Conservation (phyloP, 352 stramenopile genomes). For the Pythium monospermum region DNA sequence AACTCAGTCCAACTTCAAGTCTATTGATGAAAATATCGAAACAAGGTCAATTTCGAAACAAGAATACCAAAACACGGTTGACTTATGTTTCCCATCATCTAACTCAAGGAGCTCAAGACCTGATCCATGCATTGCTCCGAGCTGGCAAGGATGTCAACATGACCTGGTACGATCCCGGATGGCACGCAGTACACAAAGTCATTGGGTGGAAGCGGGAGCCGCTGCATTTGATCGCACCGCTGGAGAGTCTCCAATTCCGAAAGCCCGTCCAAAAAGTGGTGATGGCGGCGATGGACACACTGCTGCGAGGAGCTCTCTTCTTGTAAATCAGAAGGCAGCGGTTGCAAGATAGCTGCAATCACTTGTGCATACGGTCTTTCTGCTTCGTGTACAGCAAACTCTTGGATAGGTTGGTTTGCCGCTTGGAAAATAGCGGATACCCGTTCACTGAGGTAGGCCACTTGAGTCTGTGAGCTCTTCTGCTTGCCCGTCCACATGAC, state of each 20-base stretch:
- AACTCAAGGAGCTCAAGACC: background rate
- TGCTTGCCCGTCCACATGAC: background rate
- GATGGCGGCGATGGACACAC: too few species aligned
- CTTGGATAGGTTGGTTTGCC: too few species aligned
- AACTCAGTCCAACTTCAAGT: background rate
- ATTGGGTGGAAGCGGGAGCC: background rate
- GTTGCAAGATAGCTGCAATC: too few species aligned
- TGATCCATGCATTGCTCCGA: background rate
- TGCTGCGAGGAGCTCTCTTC: too few species aligned
- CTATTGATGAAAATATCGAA: background rate
- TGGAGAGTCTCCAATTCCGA: background rate
- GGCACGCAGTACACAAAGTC: background rate
- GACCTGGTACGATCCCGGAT: background rate
- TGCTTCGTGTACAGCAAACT: too few species aligned
- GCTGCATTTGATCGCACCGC: background rate
- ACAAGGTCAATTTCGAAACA: background rate
- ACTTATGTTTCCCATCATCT: background rate
- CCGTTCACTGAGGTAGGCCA: too few species aligned
- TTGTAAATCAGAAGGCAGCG: too few species aligned
- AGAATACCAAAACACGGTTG: conserved; percentile 3
- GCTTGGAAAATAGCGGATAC: too few species aligned
- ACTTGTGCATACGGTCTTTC: too few species aligned
- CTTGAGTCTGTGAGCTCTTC: background rate
- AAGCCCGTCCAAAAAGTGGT: background rate
- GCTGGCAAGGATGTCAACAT: background rate